Evolutionary conservation across 2,329 filamentous ascomycete genomes (phyloP), one percentile per base, ranked within the genome.

Genomic region (Dothiorella sarmentorum): DNA sequence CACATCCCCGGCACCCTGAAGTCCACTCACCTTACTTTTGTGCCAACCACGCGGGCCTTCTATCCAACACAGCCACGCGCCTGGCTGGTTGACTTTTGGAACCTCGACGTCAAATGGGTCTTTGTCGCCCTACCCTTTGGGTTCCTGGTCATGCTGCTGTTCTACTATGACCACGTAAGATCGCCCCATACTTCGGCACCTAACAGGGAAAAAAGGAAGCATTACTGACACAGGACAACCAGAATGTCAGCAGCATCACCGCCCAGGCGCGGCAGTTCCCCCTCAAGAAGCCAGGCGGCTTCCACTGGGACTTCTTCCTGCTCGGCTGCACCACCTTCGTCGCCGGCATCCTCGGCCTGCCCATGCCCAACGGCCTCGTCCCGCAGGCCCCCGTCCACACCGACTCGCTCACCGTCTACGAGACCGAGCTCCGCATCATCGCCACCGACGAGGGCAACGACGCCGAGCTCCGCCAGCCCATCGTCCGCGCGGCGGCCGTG

Each of bases 281-380:
- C 1, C 71, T 83, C 27, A 78, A 76, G 62, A 82, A 83, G 60
- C 80, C 81, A 0, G 79, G 78, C 3, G 80, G 80, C 2, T 83
- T 82, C 62, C 79, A 82, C 64, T 82, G 80, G 80, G 80, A 82
- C 66, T 81, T 82, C 66, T 82, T 82, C 67, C 73, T 83, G 0
- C 75, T 83, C 2, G 80, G 80, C 3, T 79, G 75, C 64, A 82
- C 80, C 6, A 81, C 77, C 42, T 80, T 81, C 62, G 73, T 82
- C 15, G 73, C 73, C 9, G 79, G 79, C 4, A 74, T 83, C 29
- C 72, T 82, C 6, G 80, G 79, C 1, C 71, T 83, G 7, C 80
- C 80, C 0, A 67, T 82, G 40, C 80, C 80, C 1, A 83, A 83
- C 51, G 80, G 80, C 15, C 73, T 83, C 1, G 78, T 82, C 1